Evolutionary conservation across 2,329 filamentous ascomycete species (phyloP).

Genomic region (Arthroderma sp.): DNA sequence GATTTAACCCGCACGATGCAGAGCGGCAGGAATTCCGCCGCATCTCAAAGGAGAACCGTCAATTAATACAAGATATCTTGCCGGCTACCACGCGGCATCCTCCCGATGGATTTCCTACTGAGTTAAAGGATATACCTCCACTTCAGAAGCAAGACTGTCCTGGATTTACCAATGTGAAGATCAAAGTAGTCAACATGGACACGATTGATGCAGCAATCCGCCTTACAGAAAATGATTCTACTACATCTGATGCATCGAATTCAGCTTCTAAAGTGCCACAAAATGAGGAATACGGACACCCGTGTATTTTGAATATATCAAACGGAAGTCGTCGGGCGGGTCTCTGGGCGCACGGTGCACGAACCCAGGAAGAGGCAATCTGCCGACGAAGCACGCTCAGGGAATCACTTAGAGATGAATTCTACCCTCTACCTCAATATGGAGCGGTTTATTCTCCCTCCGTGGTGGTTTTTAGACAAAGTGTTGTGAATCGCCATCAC

Average conservation of each 20-base stretch:
- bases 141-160: conserved; percentile 1
- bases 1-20: neutral
- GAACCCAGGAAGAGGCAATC: conserved; percentile 7
- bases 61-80: neutral
- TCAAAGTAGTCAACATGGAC: neutral
- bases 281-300: neutral
- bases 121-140: too few species aligned
- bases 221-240: neutral
- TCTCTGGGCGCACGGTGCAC: conserved; percentile 4
- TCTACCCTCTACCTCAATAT: conserved; percentile 3
- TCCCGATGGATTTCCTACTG: too few species aligned
- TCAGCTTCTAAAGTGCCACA: neutral
- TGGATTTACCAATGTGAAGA: neutral
- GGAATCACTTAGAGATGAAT: conserved; percentile 1
- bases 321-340: conserved; percentile 2
- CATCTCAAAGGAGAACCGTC: neutral
- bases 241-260: neutral
- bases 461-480: conserved; percentile 6
- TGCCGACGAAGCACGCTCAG: conserved; percentile 8
- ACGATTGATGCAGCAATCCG: conserved; percentile 1
- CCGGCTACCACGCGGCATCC: neutral
- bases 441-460: conserved; percentile 5
- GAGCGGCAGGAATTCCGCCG: neutral
- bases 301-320: conserved; percentile 7
- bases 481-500: conserved; percentile 1